Percentiles rank a stretch among this genome's conserved stretches.
These are phyloP conservation scores for Fusarium guadeloupense DNA, from an alignment of 2,329 filamentous ascomycete species.

Conservation along the genomic window DNA sequence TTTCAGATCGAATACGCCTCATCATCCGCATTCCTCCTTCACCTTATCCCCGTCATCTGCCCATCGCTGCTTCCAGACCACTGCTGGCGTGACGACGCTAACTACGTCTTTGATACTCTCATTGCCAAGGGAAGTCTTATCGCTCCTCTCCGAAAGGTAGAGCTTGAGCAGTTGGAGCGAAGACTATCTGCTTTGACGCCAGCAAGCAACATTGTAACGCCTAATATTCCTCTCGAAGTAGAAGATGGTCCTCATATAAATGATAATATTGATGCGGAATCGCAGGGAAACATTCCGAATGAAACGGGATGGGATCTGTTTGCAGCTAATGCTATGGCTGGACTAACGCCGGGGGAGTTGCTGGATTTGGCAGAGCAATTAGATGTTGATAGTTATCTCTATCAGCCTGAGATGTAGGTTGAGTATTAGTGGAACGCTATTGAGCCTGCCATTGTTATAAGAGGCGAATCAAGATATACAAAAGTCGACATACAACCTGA, in stretches of 20 bases:
- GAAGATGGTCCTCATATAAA: background rate
- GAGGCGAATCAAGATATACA: too few relatives aligned
- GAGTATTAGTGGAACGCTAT: too few relatives aligned
- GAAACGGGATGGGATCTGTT: constrained; percentile 47
- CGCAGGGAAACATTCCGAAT: constrained; percentile 5
- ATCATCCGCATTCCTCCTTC: constrained; percentile 52
- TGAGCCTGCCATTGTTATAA: too few relatives aligned
- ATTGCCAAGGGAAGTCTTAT: constrained; percentile 51
- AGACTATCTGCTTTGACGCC: constrained; percentile 50
- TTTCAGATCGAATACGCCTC: constrained; percentile 55
- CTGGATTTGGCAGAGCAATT: constrained; percentile 46
- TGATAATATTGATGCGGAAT: background rate
- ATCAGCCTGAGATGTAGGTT: constrained; percentile 26
- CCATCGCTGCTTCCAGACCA: constrained; percentile 49
- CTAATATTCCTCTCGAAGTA: background rate
- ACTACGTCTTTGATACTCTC: constrained; percentile 50
- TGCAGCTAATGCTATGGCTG: constrained; percentile 45
- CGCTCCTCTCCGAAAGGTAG: constrained; percentile 49
- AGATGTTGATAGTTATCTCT: constrained; percentile 39
- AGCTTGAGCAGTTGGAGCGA: constrained; percentile 51
- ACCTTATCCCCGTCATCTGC: constrained; percentile 47
- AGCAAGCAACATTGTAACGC: constrained; percentile 4
- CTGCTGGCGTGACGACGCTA: constrained; percentile 49
- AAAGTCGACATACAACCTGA: too few relatives aligned
- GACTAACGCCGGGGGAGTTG: constrained; percentile 45